A percentile compares a stretch with the other conserved stretches of the same genome.
Evolutionary conservation across 257 asterid genomes (phyloP).

Genomic region (Solanum tacnaense): DNA sequence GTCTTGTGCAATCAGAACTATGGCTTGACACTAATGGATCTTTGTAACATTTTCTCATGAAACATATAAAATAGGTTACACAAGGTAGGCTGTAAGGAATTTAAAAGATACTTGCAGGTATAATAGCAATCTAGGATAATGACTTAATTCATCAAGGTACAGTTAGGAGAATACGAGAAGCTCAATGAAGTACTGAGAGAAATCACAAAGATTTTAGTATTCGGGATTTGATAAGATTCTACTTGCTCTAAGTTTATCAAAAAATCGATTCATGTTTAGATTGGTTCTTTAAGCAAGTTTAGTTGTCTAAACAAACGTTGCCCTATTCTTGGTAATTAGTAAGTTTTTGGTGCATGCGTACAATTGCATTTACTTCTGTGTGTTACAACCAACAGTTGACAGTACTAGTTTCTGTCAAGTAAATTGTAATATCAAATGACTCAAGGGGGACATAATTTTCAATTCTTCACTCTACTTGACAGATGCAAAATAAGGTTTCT

Average conservation of each 20-base stretch:
- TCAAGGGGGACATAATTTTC: neutral
- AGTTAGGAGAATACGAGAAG: neutral
- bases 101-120: neutral
- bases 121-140: neutral
- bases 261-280: neutral
- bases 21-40: neutral
- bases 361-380: neutral
- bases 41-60: neutral
- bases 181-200: neutral
- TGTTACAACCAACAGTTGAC: neutral
- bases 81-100: neutral
- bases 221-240: neutral
- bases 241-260: neutral
- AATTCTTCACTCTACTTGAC: neutral
- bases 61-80: neutral
- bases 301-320: neutral
- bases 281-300: neutral
- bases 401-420: neutral
- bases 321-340: neutral
- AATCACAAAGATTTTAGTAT: neutral
- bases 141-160: neutral
- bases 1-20: neutral
- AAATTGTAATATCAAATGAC: neutral
- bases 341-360: neutral
- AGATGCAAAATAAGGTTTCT: neutral